Evolutionary conservation across 768 basidiomycete genomes (phyloP).

Genomic region (Chlorophyllum brunneum): DNA sequence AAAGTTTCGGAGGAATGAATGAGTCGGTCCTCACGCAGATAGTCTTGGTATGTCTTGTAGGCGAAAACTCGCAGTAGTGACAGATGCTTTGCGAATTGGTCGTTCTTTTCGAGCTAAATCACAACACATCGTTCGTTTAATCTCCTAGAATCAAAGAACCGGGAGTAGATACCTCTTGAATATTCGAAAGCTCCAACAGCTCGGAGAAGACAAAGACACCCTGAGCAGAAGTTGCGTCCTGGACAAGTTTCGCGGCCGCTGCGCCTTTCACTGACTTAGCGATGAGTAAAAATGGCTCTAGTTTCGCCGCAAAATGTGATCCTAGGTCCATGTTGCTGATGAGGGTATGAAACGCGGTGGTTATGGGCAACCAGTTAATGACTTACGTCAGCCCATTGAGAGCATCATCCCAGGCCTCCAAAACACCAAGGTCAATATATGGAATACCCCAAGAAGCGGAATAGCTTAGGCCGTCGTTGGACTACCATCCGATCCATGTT

Average conservation of each 20-base stretch:
- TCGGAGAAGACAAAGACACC: constrained; percentile 94
- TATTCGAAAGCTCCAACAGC: constrained; percentile 75
- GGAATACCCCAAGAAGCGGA: too few species aligned
- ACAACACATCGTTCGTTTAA: neutral
- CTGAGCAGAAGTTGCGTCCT: constrained; percentile 82
- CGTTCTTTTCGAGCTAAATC: constrained; percentile 59
- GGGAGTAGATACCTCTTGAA: constrained; percentile 64
- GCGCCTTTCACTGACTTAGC: constrained; percentile 91
- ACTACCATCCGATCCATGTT: too few species aligned
- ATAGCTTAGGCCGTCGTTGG: too few species aligned
- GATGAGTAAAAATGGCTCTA: constrained; percentile 90
- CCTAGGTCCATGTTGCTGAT: constrained; percentile 49
- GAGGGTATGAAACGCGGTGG: neutral
- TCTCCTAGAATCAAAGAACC: neutral
- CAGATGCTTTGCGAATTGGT: constrained; percentile 59
- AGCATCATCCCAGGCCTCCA: too few species aligned
- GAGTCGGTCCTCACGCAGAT: constrained; percentile 51
- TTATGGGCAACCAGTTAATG: neutral
- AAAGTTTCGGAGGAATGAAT: neutral
- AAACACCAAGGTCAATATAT: too few species aligned
- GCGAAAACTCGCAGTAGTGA: constrained; percentile 82
- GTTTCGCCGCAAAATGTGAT: constrained; percentile 58
- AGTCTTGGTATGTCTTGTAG: constrained; percentile 84
- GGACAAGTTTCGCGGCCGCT: constrained; percentile 83
- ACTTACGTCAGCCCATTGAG: constrained; percentile 4